phyloP scores from a whole-genome alignment of 2,329 filamentous ascomycete genomes.

The Penicillium sp. region DNA sequence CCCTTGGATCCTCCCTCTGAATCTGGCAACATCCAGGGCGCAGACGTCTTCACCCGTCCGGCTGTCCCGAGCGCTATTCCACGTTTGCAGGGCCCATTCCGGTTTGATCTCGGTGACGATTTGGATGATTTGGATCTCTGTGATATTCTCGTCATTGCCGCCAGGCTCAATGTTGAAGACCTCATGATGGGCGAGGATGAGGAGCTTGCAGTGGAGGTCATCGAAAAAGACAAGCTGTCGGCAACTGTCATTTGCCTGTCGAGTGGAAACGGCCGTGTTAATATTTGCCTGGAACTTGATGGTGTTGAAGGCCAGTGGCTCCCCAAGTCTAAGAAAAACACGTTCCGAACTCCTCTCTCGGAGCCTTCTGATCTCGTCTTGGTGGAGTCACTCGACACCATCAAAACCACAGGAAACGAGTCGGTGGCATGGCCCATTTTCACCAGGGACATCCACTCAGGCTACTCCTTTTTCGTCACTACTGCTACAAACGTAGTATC shows the following conservation, averaged over 20 bases:
- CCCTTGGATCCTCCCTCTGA: slow-evolving; percentile 42
- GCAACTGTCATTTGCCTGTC: slow-evolving; percentile 59
- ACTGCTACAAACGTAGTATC: slow-evolving; percentile 55
- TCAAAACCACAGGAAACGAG: slow-evolving; percentile 25
- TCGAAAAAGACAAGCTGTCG: slow-evolving; percentile 53
- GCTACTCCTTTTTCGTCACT: slow-evolving; percentile 62
- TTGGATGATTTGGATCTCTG: slow-evolving; percentile 58
- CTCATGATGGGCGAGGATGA: slow-evolving; percentile 54
- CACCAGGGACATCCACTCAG: slow-evolving; percentile 55
- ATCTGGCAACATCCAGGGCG: slow-evolving; percentile 40
- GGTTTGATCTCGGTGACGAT: slow-evolving; percentile 50
- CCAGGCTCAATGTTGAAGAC: slow-evolving; percentile 53
- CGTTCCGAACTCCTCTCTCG: slow-evolving; percentile 42
- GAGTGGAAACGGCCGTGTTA: slow-evolving; percentile 56
- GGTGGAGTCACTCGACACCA: slow-evolving; percentile 47
- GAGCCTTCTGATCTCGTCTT: slow-evolving; percentile 46
- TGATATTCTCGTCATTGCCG: slow-evolving; percentile 60
- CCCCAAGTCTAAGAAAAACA: slow-evolving; percentile 46
- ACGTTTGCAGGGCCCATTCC: slow-evolving; percentile 63
- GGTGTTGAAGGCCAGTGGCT: slow-evolving; percentile 65
- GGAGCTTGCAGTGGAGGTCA: slow-evolving; percentile 42
- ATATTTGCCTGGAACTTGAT: slow-evolving; percentile 62
- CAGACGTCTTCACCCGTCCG: slow-evolving; percentile 59
- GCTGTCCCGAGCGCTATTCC: slow-evolving; percentile 56
- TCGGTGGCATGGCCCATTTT: slow-evolving; percentile 53